These are phyloP conservation scores for Candida taoyuanica DNA, from an alignment of 805 yeast species.

Conservation along the genomic window DNA sequence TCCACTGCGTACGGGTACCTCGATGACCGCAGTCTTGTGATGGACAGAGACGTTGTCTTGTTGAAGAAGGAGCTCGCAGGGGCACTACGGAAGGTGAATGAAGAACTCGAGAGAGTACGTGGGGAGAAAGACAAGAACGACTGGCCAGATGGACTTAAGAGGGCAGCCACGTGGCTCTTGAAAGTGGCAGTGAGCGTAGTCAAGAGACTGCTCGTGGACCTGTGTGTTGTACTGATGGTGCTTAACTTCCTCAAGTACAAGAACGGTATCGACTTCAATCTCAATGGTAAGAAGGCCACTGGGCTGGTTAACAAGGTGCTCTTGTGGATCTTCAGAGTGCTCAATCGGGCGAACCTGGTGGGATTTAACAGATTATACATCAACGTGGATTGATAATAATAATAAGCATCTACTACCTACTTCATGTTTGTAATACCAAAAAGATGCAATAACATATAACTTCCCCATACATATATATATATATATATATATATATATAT, in stretches of 20 bases:
- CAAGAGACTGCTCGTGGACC: constrained; percentile 19
- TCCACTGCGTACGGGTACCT: constrained; percentile 11
- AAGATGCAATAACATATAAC: too few species aligned
- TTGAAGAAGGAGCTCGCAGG: constrained; percentile 25
- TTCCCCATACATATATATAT: too few species aligned
- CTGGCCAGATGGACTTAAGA: constrained; percentile 15
- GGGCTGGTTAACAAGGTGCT: constrained; percentile 12
- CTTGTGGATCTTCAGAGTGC: constrained; percentile 10
- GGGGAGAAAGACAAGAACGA: constrained; percentile 8
- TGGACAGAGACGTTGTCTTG: constrained; percentile 18
- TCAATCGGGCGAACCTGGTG: constrained; percentile 17
- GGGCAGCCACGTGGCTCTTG: constrained; percentile 4
- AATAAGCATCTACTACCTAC: not conserved
- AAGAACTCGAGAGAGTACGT: constrained; percentile 19
- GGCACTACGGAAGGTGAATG: constrained; percentile 23
- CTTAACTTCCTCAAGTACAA: constrained; percentile 21
- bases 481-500: too few species aligned
- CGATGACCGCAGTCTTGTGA: constrained; percentile 10
- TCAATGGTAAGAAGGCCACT: constrained; percentile 4
- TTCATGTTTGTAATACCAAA: not conserved
- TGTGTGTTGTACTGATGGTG: constrained; percentile 16
- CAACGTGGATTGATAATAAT: constrained; percentile 14
- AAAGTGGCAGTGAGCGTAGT: constrained; percentile 9
- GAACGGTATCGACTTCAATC: constrained; percentile 19
- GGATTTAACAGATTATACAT: constrained; percentile 21